A percentile compares a stretch with the other conserved stretches of the same genome.
These are phyloP conservation scores for Gnomoniopsis sp. DNA, from an alignment of 2,329 filamentous ascomycete genomes.

Conservation along the genomic window DNA sequence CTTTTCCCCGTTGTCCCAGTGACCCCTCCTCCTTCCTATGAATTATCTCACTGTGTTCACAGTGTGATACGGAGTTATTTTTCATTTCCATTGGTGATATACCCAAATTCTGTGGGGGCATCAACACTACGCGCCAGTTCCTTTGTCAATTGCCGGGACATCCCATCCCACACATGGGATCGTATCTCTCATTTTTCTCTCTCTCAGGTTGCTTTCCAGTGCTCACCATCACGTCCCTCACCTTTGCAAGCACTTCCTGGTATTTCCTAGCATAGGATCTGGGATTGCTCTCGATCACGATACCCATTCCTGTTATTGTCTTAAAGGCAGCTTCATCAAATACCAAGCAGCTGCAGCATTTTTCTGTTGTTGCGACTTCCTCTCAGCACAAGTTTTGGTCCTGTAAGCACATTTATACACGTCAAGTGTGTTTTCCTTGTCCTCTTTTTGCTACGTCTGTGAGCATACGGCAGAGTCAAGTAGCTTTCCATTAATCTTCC, in stretches of 20 bases:
- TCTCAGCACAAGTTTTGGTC: conserved; percentile 7
- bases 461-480: conserved; percentile 13
- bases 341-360: background rate
- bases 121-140: background rate
- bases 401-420: conserved; percentile 10
- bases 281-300: conserved; percentile 2
- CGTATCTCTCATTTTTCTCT: conserved; percentile 8
- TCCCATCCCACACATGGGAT: conserved; percentile 13
- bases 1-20: conserved; percentile 15
- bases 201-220: background rate
- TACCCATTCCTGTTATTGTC: background rate
- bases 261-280: conserved; percentile 13
- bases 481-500: conserved; percentile 12
- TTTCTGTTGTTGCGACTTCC: background rate
- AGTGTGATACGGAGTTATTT: background rate
- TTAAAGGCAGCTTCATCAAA: background rate
- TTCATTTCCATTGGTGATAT: background rate
- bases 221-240: background rate
- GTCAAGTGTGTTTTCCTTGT: conserved; percentile 7
- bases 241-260: conserved; percentile 13
- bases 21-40: conserved; percentile 16
- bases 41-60: background rate
- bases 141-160: conserved; percentile 11
- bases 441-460: background rate
- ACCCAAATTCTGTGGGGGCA: background rate